Base-by-base conservation (phyloP, 1,139 yeast genomes). In the Blastobotrys persicus region DNA sequence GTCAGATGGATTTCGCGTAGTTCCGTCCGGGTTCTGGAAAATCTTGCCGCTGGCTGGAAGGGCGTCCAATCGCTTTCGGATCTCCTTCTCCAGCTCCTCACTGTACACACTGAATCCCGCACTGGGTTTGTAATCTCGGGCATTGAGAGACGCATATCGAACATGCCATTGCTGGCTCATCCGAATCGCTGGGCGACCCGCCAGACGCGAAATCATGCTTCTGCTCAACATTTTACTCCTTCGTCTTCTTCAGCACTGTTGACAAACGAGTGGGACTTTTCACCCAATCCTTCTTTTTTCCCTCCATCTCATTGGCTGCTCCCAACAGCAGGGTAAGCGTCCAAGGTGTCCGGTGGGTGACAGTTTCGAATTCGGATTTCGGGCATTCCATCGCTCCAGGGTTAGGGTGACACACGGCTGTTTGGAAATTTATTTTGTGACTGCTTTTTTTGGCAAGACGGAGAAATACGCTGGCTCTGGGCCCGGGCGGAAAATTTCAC, bases 1-100 rank as follows among this genome's bases (percentile, higher is more conserved):
- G 60, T 87, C 95, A 31, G 77, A 69, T 42, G 92, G 92, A 28
- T 76, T 80, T 61, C 91, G 76, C 47, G 85, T 80, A 12, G 89
- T 74, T 5, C 95, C 95, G 64, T 87, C 94, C 48, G 86, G 79
- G 66, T 84, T 84, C 63, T 84, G 80, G 67, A 82, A 87, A 57
- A 85, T 60, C 56, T 62, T 60, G 13, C 64, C 61, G 6, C 69
- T 60, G 37, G 62, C 62, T 19, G 71, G 66, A 44, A 68, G 53
- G 39, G 55, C 46, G 44, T 60, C 59, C 34, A 68, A 56, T 45
- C 61, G 60, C 44, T 56, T 53, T 47, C 63, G 58, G 46, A 68
- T 62, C 44, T 64, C 69, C 51, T 50, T 49, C 52, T 64, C 68
- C 39, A 61, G 59, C 23, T 59, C 63, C 45, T 59, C 58, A 52